Evolutionary conservation across 2,329 filamentous ascomycete species (phyloP), one percentile per base, ranked within the genome.

Genomic region (Clarireedia monteithiana): DNA sequence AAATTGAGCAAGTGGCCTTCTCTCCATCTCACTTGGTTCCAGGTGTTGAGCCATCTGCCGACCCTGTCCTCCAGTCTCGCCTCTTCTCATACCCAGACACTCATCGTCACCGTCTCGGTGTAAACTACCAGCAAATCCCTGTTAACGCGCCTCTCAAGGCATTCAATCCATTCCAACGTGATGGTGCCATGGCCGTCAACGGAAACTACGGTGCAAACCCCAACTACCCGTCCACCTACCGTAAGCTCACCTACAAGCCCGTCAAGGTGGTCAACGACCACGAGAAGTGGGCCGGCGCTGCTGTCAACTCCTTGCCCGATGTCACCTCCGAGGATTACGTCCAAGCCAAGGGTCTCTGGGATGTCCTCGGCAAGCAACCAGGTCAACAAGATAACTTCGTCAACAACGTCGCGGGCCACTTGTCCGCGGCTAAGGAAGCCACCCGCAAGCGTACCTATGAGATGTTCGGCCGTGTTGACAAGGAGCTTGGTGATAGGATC

Each of bases 41-140:
- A 3, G 84, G 85, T 53, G 80, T 85, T 56, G 84, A 88, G 70
- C 80, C 84, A 14, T 86, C 84, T 9, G 83, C 83, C 60, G 85
- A 89, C 63, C 84, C 85, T 1, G 83, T 88, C 39, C 74, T 88
- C 3, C 84, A 88, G 69, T 80, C 79, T 40, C 82, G 85, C 55
- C 76, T 88, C 42, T 88, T 88, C 75, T 86, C 83, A 1, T 88
- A 88, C 71, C 80, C 83, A 10, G 84, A 88, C 65, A 84, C 80
- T 4, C 79, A 82, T 65, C 77, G 78, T 57, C 77, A 82, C 68
- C 76, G 79, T 26, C 67, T 83, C 20, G 80, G 80, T 27, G 73
- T 72, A 60, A 83, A 83, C 70, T 82, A 81, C 66, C 78, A 82
- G 65, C 80, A 82, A 64, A 69, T 83, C 2, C 80, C 80, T 0